A percentile compares a stretch with the other conserved stretches of the same genome.
Evolutionary conservation across 768 basidiomycete genomes (phyloP).

Genomic region (Tricholoma saponaceum): DNA sequence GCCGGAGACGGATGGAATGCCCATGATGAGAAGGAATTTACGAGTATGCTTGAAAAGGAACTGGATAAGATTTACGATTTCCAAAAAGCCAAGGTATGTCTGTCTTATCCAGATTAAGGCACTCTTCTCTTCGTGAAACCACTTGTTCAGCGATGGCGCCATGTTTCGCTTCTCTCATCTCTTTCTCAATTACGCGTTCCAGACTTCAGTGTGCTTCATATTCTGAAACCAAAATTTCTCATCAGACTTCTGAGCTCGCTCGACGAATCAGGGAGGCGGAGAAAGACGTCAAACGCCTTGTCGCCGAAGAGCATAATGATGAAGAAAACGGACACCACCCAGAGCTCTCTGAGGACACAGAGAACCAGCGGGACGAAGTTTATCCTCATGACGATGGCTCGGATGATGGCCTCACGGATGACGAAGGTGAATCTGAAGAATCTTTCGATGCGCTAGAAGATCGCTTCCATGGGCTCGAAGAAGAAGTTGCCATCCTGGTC

Average conservation of each 20-base stretch:
- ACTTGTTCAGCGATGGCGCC: neutral
- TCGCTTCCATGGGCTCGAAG: slow-evolving; percentile 82
- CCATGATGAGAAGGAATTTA: slow-evolving; percentile 81
- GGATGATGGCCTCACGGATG: slow-evolving; percentile 54
- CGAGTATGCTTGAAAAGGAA: slow-evolving; percentile 72
- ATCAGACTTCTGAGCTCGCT: slow-evolving; percentile 79
- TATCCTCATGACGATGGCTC: slow-evolving; percentile 65
- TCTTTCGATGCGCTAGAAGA: slow-evolving; percentile 80
- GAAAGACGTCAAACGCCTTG: slow-evolving; percentile 73
- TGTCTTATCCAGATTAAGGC: neutral
- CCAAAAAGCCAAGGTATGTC: slow-evolving; percentile 77
- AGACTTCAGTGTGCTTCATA: neutral
- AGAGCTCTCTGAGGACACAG: slow-evolving; percentile 40
- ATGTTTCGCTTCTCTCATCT: neutral
- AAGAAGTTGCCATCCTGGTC: slow-evolving; percentile 92
- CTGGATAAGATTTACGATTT: slow-evolving; percentile 94
- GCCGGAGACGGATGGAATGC: slow-evolving; percentile 63
- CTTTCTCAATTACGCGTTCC: neutral
- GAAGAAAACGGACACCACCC: slow-evolving; percentile 12
- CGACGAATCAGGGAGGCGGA: slow-evolving; percentile 81
- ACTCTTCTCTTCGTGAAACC: neutral
- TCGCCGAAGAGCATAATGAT: slow-evolving; percentile 45
- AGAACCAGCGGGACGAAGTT: slow-evolving; percentile 48
- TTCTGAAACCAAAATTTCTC: neutral
- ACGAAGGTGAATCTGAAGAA: slow-evolving; percentile 33